Conservation (phyloP, 371 early-diverging fungal genomes). For the Entomophthora muscae region DNA sequence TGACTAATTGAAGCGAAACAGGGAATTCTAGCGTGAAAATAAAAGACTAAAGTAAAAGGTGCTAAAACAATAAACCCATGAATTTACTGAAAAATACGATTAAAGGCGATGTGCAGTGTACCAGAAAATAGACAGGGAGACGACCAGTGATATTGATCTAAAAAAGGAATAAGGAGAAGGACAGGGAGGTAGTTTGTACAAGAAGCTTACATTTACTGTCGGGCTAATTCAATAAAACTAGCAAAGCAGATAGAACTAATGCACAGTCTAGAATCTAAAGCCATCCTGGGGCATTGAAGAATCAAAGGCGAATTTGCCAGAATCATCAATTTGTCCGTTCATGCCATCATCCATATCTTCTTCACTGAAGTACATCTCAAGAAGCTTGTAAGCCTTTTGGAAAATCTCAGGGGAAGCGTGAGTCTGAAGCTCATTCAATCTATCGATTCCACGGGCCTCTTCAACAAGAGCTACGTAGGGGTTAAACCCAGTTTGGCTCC, state of each 20-base stretch:
- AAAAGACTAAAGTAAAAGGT: too few species aligned
- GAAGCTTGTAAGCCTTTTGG: constrained; percentile 76
- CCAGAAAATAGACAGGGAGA: not conserved
- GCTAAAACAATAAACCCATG: too few species aligned
- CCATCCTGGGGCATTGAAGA: not conserved
- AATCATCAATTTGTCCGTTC: not conserved
- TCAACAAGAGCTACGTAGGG: constrained; percentile 72
- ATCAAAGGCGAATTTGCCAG: constrained; percentile 1
- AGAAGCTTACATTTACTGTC: not conserved
- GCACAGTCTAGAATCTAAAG: not conserved
- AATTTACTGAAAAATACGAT: too few species aligned
- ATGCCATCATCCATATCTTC: constrained; percentile 18
- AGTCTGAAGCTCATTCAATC: constrained; percentile 73
- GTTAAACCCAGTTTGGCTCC: constrained; percentile 43
- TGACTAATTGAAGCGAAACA: too few species aligned
- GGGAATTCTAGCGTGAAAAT: too few species aligned
- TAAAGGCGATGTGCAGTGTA: too few species aligned
- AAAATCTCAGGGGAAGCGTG: constrained; percentile 89
- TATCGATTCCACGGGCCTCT: constrained; percentile 82
- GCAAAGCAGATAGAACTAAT: too few species aligned
- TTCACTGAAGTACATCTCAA: constrained; percentile 85
- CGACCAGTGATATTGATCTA: not conserved
- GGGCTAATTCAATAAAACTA: too few species aligned
- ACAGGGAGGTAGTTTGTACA: not conserved
- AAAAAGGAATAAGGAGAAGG: not conserved